phyloP scores from a whole-genome alignment of 192 early-diverging fungal genomes.

The Endogone sp. region DNA sequence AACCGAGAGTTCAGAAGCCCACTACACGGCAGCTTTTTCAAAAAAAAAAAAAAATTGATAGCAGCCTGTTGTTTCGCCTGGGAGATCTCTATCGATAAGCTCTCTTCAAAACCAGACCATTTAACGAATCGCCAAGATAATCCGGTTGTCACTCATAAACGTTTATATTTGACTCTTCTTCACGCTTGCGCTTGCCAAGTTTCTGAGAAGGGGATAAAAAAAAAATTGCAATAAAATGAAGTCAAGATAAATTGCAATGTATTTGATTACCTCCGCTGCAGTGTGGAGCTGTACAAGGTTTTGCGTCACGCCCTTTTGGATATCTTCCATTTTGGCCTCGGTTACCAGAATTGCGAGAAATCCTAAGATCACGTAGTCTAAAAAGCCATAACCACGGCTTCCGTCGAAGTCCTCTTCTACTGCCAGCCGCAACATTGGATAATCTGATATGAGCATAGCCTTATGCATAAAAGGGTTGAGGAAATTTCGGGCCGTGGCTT shows the following conservation, averaged over 20 bases:
- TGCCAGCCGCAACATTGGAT: conserved; percentile 4
- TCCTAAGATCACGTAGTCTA: conserved; percentile 9
- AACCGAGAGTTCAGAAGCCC: background rate
- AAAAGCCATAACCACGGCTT: conserved; percentile 9
- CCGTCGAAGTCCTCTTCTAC: conserved; percentile 12
- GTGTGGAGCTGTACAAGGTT: conserved; percentile 12
- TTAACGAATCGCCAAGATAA: too few relatives aligned
- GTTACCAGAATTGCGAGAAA: conserved; percentile 3
- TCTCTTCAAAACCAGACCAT: too few relatives aligned
- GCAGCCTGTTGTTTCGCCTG: too few relatives aligned
- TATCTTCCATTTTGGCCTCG: conserved; percentile 10
- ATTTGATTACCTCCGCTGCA: conserved; percentile 4
- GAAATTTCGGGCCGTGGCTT: conserved; percentile 7
- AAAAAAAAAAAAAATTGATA: too few relatives aligned
- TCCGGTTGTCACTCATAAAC: too few relatives aligned
- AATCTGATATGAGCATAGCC: background rate
- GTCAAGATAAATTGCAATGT: too few relatives aligned
- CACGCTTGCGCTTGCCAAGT: too few relatives aligned
- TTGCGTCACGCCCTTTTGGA: conserved; percentile 8
- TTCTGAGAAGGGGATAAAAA: too few relatives aligned
- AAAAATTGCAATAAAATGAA: too few relatives aligned
- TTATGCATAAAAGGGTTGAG: conserved; percentile 6
- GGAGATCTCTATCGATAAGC: too few relatives aligned
- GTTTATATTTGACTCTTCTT: too few relatives aligned
- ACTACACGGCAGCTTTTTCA: too few relatives aligned